Evolutionary conservation across 495 filamentous ascomycete genomes (phyloP), one percentile per base, ranked within the genome.

Genomic region (Penicillium malachiteum): DNA sequence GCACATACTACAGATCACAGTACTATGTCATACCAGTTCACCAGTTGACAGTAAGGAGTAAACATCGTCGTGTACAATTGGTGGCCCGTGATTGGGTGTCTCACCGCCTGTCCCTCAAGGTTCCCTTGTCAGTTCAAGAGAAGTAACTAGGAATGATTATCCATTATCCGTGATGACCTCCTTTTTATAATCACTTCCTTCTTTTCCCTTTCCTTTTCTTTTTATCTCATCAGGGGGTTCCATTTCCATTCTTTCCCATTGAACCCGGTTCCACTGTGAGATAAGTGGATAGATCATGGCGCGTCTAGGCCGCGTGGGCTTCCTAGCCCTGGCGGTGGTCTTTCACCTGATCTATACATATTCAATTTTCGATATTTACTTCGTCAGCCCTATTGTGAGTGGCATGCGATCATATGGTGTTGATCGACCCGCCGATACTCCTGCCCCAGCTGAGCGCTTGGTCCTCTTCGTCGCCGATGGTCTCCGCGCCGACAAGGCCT

Each of bases 291-390:
- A 57, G 57, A 68, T 63, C 69, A 95, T 95, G 90, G 87, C 88
- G 66, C 84, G 87, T 63, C 79, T 92, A 64, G 84, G 86, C 65
- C 91, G 92, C 66, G 84, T 87, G 62, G 89, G 88, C 66, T 99
- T 99, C 73, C 77, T 97, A 67, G 87, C 85, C 70, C 86, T 96
- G 66, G 95, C 95, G 64, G 79, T 97, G 66, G 74, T 94, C 44
- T 99, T 99, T 68, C 95, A 99, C 74, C 68, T 97, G 26, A 84
- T 96, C 56, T 99, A 99, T 74, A 87, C 94, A 56, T 91, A 85
- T 64, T 96, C 93, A 34, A 99, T 99, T 59, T 99, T 99, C 71
- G 95, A 97, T 69, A 96, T 97, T 58, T 99, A 99, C 75, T 99
- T 99, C 69, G 91, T 97, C 59, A 96, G 92, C 66, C 95, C 95